phyloP scores from a whole-genome alignment of 2,329 filamentous ascomycete genomes.

The Apiospora saccharicola region DNA sequence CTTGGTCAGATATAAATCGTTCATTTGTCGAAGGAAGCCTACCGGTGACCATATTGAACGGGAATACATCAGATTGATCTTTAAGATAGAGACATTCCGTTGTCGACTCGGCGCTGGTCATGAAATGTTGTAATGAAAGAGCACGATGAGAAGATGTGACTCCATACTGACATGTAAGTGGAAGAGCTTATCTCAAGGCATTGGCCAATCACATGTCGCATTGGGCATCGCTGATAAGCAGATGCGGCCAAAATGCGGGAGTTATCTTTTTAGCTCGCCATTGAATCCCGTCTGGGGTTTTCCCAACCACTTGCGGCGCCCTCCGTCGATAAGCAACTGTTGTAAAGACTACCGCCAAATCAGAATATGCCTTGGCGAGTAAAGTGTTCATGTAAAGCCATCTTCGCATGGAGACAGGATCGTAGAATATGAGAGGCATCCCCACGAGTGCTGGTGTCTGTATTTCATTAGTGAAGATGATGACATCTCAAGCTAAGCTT shows the following conservation, averaged over 20 bases:
- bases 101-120: not conserved
- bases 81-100: not conserved
- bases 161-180: conserved; percentile 16
- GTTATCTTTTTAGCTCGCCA: conserved; percentile 4
- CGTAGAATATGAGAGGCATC: not conserved
- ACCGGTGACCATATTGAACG: no score
- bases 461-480: not conserved
- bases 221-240: not conserved
- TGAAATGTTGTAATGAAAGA: not conserved
- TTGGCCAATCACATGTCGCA: not conserved
- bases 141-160: conserved; percentile 5
- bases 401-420: not conserved
- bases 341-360: not conserved
- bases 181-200: conserved; percentile 2
- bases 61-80: not conserved
- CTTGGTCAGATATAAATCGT: not conserved
- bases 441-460: not conserved
- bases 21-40: not conserved
- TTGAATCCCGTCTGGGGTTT: not conserved
- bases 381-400: not conserved
- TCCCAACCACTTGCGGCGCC: not conserved
- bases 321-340: not conserved
- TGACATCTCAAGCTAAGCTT: no score
- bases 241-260: conserved; percentile 9
- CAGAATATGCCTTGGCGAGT: not conserved